Evolutionary conservation across 148 eudicot genomes (phyloP), one percentile per base, ranked within the genome.

Genomic region (Mesembryanthemum crystallinum): DNA sequence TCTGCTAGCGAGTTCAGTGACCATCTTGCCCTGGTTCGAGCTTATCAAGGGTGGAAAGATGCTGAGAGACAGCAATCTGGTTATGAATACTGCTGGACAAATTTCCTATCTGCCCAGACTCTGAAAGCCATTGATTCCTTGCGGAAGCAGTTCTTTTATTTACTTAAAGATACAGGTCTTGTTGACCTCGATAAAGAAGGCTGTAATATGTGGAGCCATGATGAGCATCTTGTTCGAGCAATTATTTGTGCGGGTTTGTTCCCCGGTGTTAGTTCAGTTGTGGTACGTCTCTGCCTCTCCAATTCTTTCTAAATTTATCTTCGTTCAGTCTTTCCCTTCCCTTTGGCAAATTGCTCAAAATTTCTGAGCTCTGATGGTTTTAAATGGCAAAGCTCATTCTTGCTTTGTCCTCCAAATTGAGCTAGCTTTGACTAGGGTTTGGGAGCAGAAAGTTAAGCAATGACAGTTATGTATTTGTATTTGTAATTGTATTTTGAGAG

Each of bases 41-140:
- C 99, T 78, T 95, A 83, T 83, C 89, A 90, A 24, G 97, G 99
- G 69, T 95, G 99, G 99, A 95, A 85, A 86, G 88, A 88, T 65
- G 97, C 99, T 72, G 97, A 95, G 84, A 84, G 79, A 77, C 78
- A 66, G 35, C 94, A 84, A 71, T 80, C 89, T 68, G 99, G 99
- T 78, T 72, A 89, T 69, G 99, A 92, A 59, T 95, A 92, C 75
- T 95, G 99, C 78, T 90, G 97, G 97, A 90, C 60, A 78, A 95
- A 95, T 77, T 95, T 95, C 73, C 96, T 95, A 23, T 95, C 98
- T 77, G 69, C 80, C 70, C 98, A 95, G 83, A 95, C 98, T 71
- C 81, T 92, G 62, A 90, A 79, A 89, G 91, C 92, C 69, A 95
- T 92, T 64, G 98, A 95, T 80, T 92, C 97, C 69, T 86, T 92